A percentile compares a stretch with the other conserved stretches of the same genome.
phyloP scores from a whole-genome alignment of 2,329 filamentous ascomycete genomes.

The Samsoniella hepiali region DNA sequence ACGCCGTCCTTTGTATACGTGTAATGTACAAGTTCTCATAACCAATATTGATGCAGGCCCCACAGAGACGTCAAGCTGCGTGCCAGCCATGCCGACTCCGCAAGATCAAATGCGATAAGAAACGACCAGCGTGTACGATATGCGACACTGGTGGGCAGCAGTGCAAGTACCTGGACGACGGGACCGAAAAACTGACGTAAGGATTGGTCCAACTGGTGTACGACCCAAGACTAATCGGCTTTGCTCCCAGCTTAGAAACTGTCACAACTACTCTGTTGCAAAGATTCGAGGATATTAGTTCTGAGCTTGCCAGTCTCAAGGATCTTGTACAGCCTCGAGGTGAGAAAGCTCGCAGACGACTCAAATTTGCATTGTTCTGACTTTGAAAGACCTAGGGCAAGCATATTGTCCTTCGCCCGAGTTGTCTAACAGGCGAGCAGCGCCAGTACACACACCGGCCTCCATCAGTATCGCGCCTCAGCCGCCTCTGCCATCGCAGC shows the following conservation, averaged over 20 bases:
- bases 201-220: neutral
- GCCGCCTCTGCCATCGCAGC: neutral
- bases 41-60: neutral
- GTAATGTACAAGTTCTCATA: neutral
- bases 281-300: constrained; percentile 21
- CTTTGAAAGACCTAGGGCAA: neutral
- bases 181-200: constrained; percentile 22
- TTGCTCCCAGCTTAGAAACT: constrained; percentile 20
- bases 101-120: constrained; percentile 25
- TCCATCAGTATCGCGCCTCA: neutral
- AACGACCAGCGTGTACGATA: constrained; percentile 21
- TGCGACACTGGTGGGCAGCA: constrained; percentile 20
- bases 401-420: neutral
- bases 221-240: neutral
- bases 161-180: constrained; percentile 23
- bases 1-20: neutral
- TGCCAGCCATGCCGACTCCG: constrained; percentile 23
- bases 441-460: neutral
- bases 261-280: constrained; percentile 22
- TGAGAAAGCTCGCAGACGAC: neutral
- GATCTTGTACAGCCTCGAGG: constrained; percentile 5
- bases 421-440: neutral
- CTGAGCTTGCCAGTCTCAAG: constrained; percentile 21
- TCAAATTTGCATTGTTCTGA: neutral
- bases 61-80: constrained; percentile 22